Evolutionary conservation across 1,284 basidiomycete species (phyloP), one percentile per base, ranked within the genome.

Genomic region (Macrocybe sp.): DNA sequence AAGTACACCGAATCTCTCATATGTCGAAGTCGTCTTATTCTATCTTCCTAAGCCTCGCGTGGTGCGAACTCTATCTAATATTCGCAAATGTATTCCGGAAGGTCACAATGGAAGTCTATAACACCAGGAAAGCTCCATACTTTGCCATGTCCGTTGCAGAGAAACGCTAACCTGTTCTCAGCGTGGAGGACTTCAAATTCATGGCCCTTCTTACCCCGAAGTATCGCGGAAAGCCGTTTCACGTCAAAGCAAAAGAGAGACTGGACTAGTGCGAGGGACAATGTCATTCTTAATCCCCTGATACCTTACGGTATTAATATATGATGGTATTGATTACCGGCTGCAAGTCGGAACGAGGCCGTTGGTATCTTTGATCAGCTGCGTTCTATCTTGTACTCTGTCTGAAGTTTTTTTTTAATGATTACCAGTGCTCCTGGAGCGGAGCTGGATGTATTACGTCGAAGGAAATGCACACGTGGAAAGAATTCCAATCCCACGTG

Each of bases 21-120:
- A 66, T 44, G 64, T 65, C 41, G 38, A 6, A 22, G 9, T 9
- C 8, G 11, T 22, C 28, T 52, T 48, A 9, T 22, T 22, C 28
- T 39, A 16, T n/a, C 22, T 40, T n/a, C 16, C 3, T 6, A 7
- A 7, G 72, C 47, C 59, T 74, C 2, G 72, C 65, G 2, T 72
- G 68, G 64, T 69, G 68, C 48, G 71, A 74, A 54, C 53, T 74
- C 6, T 72, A 70, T 49, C 57, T 73, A 8, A 61, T 67, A 2
- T 58, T 73, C 37, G 70, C 63, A 5, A 66, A 64, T 38, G 39
- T 74, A 5, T 71, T 72, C 52, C 59, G 71, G 31, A 66, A 65
- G 40, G 56, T 73, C 31, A 59, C 67, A 31, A 55, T 74, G 31
- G 52, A 59, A 39, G 50, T 65, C 1, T 59, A 68, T 46, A 53